Percentiles rank a stretch among this genome's conserved stretches.
Evolutionary conservation across 768 basidiomycete species (phyloP).

Genomic region (Mycena rebaudengoi): DNA sequence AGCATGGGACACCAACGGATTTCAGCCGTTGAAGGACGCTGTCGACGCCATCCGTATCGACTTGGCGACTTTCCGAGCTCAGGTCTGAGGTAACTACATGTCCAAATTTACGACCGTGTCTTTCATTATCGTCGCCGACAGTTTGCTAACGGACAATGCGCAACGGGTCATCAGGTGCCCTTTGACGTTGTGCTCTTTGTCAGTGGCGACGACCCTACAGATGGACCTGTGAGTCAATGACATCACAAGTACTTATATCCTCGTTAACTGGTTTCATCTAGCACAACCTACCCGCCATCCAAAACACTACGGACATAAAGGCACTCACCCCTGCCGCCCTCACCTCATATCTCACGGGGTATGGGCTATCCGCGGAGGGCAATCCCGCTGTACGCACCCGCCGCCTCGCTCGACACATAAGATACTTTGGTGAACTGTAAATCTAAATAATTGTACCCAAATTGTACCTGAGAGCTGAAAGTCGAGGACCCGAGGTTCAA

Average conservation of each 20-base stretch:
- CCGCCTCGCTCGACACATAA: slow-evolving; percentile 2
- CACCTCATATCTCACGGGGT: slow-evolving; percentile 2
- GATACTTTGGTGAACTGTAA: neutral
- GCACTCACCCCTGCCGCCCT: neutral
- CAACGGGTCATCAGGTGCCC: slow-evolving; percentile 2
- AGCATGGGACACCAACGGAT: neutral
- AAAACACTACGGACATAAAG: neutral
- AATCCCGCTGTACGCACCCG: neutral
- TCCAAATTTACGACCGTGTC: neutral
- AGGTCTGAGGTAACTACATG: neutral
- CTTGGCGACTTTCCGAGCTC: neutral
- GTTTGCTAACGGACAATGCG: slow-evolving; percentile 4
- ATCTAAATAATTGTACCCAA: neutral
- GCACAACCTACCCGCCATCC: slow-evolving; percentile 13
- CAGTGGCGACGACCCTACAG: slow-evolving; percentile 2
- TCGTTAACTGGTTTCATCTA: neutral
- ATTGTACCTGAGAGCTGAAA: too few species aligned
- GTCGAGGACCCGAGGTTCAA: too few species aligned
- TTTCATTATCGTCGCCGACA: slow-evolving; percentile 3
- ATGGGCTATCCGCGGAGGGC: neutral
- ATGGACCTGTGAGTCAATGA: neutral
- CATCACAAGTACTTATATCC: neutral
- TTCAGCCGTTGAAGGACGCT: neutral
- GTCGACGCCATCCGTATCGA: neutral
- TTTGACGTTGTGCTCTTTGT: neutral